phyloP scores from a whole-genome alignment of 208 protist genomes.

The Wallacemonas collosoma region DNA sequence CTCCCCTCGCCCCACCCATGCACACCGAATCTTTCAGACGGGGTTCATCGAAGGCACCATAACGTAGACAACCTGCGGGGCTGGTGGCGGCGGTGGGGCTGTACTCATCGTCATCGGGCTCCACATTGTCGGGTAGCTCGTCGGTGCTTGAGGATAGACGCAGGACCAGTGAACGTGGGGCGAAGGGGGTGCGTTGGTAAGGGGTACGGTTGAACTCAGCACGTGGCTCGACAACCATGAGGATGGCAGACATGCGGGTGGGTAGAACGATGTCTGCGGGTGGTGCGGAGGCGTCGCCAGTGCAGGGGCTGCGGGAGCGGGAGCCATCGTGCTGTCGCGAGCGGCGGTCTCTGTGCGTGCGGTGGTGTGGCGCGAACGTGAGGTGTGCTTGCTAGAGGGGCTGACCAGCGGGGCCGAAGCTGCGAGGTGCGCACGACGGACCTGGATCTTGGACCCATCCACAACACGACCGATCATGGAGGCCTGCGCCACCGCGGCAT shows the following conservation, averaged over 20 bases:
- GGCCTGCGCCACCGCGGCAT: conserved; percentile 44
- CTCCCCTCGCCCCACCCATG: neutral
- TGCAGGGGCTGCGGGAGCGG: neutral
- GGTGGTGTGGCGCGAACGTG: neutral
- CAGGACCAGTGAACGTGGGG: conserved; percentile 25
- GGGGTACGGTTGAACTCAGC: neutral
- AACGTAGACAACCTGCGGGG: conserved; percentile 22
- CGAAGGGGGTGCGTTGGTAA: conserved; percentile 1
- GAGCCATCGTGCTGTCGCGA: neutral
- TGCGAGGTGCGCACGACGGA: conserved; percentile 47
- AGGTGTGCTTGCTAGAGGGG: neutral
- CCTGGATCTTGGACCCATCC: conserved; percentile 63
- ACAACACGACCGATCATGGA: conserved; percentile 67
- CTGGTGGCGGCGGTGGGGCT: neutral
- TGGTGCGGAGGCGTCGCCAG: conserved; percentile 3
- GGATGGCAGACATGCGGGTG: neutral
- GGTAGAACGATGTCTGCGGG: conserved; percentile 4
- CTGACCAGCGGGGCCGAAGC: conserved; percentile 36
- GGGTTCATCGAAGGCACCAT: conserved; percentile 14
- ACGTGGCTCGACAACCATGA: neutral
- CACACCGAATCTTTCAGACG: neutral
- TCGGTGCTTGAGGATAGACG: neutral
- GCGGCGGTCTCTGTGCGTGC: conserved; percentile 4
- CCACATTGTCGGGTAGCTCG: neutral
- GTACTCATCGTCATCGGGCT: neutral